These are phyloP conservation scores for Sporodiniella umbellata DNA, from an alignment of 371 early-diverging fungal genomes.

Conservation along the genomic window DNA sequence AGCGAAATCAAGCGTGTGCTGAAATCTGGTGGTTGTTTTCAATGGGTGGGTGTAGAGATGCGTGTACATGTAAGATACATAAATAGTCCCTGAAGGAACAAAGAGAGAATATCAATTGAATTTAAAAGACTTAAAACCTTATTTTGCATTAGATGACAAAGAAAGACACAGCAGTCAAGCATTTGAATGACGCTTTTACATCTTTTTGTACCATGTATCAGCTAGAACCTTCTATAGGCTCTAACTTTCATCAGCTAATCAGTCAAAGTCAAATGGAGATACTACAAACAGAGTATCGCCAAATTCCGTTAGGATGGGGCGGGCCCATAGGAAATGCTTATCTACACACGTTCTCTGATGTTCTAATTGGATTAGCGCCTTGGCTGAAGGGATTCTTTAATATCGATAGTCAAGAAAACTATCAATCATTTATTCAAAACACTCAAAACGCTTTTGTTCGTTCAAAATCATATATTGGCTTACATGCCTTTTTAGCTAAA, in stretches of 20 bases:
- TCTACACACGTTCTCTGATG: slow-evolving; percentile 27
- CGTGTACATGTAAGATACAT: slow-evolving; percentile 18
- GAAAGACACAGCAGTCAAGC: slow-evolving; percentile 4
- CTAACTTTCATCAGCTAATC: slow-evolving; percentile 27
- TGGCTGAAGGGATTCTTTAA: slow-evolving; percentile 78
- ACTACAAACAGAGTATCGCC: slow-evolving; percentile 34
- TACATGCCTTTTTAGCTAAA: slow-evolving; percentile 35
- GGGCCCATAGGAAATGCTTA: slow-evolving; percentile 34
- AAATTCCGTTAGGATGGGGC: slow-evolving; percentile 39
- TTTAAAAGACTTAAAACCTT: no score
- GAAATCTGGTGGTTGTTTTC: slow-evolving; percentile 34
- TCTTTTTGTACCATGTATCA: slow-evolving; percentile 22
- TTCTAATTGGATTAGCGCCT: slow-evolving; percentile 92
- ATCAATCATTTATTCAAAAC: slow-evolving; percentile 7
- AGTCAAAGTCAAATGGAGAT: slow-evolving; percentile 20
- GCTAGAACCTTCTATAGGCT: slow-evolving; percentile 26
- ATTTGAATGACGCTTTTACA: slow-evolving; percentile 23
- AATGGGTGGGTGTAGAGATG: slow-evolving; percentile 38
- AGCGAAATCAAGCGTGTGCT: slow-evolving; percentile 33
- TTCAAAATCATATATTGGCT: slow-evolving; percentile 28
- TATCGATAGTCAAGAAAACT: slow-evolving; percentile 12
- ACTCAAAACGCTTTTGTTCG: slow-evolving; percentile 13
- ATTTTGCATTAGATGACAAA: slow-evolving; percentile 18
- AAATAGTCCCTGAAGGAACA: no score
- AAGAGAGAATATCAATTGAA: no score